Conservation (phyloP, 164 flowering plant species). For the Dillenia suffruticosa region DNA sequence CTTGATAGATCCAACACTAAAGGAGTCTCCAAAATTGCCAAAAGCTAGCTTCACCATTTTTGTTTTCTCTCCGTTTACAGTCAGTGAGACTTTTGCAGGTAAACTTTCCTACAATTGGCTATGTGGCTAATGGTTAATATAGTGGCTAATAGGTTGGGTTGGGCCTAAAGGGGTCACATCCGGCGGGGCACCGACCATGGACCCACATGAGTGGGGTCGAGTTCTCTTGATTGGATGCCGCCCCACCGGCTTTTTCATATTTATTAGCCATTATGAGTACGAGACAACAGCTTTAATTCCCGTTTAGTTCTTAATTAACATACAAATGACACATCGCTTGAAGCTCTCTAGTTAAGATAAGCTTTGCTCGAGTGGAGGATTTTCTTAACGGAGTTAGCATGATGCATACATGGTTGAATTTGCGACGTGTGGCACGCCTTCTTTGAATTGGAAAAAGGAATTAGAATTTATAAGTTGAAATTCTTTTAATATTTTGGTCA, state of each 20-base stretch:
- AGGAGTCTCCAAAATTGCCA: slow-evolving; percentile 59
- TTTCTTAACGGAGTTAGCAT: too few relatives aligned
- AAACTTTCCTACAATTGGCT: neutral
- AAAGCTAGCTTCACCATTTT: slow-evolving; percentile 59
- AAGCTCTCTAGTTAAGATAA: too few relatives aligned
- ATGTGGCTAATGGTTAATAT: neutral
- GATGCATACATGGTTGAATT: too few relatives aligned
- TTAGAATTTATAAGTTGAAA: too few relatives aligned
- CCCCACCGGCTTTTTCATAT: slow-evolving; percentile 19
- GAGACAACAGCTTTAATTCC: neutral
- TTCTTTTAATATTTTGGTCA: too few relatives aligned
- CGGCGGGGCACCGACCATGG: slow-evolving; percentile 41
- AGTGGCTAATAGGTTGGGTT: neutral
- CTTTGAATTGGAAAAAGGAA: too few relatives aligned
- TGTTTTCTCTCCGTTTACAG: neutral
- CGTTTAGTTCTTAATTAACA: too few relatives aligned
- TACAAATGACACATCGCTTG: too few relatives aligned
- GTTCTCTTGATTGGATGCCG: slow-evolving; percentile 19
- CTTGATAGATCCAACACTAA: slow-evolving; percentile 46
- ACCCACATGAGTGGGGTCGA: slow-evolving; percentile 3
- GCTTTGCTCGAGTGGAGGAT: too few relatives aligned
- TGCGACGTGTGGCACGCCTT: too few relatives aligned
- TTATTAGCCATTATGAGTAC: slow-evolving; percentile 17
- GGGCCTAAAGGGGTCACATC: slow-evolving; percentile 6
- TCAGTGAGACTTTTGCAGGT: neutral